Percentiles rank a stretch among this genome's conserved stretches.
These are phyloP conservation scores for Microthyrium microscopicum DNA, from an alignment of 2,329 filamentous ascomycete genomes.

Conservation along the genomic window DNA sequence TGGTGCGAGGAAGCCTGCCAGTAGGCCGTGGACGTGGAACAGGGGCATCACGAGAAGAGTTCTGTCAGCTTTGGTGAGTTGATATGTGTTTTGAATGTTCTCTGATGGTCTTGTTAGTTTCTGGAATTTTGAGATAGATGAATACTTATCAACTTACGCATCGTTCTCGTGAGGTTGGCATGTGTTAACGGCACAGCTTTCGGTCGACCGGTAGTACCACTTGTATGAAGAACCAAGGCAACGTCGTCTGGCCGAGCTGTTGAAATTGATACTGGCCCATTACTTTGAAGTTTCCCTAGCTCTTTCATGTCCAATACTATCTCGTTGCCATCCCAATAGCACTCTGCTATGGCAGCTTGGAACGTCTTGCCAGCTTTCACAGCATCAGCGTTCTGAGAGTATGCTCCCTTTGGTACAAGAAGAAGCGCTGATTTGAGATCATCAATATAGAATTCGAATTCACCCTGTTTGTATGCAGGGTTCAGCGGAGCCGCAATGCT, in stretches of 20 bases:
- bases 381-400: constrained; percentile 48
- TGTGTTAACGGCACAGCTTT: constrained; percentile 76
- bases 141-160: constrained; percentile 36
- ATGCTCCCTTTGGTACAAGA: constrained; percentile 57
- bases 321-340: constrained; percentile 58
- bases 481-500: constrained; percentile 70
- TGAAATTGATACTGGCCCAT: constrained; percentile 30
- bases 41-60: constrained; percentile 82
- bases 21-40: constrained; percentile 79
- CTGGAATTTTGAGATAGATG: constrained; percentile 1
- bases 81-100: constrained; percentile 66
- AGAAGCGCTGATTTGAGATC: constrained; percentile 67
- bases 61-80: constrained; percentile 52
- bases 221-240: constrained; percentile 69
- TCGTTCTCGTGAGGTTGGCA: constrained; percentile 63
- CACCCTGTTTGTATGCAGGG: constrained; percentile 72
- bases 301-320: constrained; percentile 68
- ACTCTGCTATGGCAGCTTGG: constrained; percentile 71
- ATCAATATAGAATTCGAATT: constrained; percentile 86
- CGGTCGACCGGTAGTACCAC: constrained; percentile 68
- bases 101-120: constrained; percentile 25
- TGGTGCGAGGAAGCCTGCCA: constrained; percentile 67
- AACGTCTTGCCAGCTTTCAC: constrained; percentile 65
- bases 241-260: constrained; percentile 57
- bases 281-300: constrained; percentile 44